A percentile compares a stretch with the other conserved stretches of the same genome.
Evolutionary conservation across 768 basidiomycete species (phyloP).

Genomic region (Leccinum disarticulatum): DNA sequence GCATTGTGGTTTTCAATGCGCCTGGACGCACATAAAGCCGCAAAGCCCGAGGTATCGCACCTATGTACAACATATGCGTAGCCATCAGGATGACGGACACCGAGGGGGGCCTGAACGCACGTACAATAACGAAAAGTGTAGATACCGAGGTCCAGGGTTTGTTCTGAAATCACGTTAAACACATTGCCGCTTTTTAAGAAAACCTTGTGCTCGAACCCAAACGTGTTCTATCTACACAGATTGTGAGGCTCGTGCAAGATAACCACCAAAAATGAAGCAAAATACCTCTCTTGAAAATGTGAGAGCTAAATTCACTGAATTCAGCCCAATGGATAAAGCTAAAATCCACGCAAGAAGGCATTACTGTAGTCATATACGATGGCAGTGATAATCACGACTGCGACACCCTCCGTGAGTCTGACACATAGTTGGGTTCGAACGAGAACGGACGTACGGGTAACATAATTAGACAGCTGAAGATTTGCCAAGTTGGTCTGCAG

Average conservation of each 20-base stretch:
- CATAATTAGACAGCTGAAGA: not conserved
- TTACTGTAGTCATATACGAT: not conserved
- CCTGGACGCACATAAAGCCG: not conserved
- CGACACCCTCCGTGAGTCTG: not conserved
- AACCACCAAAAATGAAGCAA: not conserved
- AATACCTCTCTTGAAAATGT: slow-evolving; percentile 11
- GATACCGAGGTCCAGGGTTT: slow-evolving; percentile 13
- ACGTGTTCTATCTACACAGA: slow-evolving; percentile 9
- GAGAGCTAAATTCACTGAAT: slow-evolving; percentile 3
- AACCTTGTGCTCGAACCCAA: slow-evolving; percentile 8
- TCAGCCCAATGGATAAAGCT: not conserved
- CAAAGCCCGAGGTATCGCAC: not conserved
- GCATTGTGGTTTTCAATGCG: not conserved
- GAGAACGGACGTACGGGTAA: not conserved
- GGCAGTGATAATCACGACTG: not conserved
- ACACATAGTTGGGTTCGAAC: not conserved
- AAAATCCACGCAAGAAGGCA: not conserved
- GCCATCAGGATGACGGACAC: not conserved
- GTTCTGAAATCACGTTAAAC: slow-evolving; percentile 5
- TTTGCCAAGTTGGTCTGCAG: not conserved
- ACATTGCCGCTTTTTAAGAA: not conserved
- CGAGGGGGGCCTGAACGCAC: slow-evolving; percentile 3
- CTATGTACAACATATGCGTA: not conserved
- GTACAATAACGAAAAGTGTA: slow-evolving; percentile 9
- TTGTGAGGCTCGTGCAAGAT: not conserved